A percentile compares a stretch with the other conserved stretches of the same genome.
phyloP scores from a whole-genome alignment of 192 early-diverging fungal species.

The Coemansia sp. region DNA sequence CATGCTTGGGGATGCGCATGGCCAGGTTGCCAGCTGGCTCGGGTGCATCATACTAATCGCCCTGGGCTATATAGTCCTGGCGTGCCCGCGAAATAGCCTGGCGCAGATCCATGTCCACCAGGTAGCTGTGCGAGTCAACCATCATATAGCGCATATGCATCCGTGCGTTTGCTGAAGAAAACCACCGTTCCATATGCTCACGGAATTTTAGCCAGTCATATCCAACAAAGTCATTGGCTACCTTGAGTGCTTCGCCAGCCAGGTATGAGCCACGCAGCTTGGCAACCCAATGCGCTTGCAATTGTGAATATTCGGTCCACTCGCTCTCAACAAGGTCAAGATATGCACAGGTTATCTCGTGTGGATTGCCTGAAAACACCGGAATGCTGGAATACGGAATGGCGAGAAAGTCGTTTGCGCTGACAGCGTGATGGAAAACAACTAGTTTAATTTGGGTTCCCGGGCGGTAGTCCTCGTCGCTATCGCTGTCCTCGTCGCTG shows the following conservation, averaged over 20 bases:
- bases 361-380: not conserved
- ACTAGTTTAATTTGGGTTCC: not conserved
- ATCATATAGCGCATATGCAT: not conserved
- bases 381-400: not conserved
- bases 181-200: not conserved
- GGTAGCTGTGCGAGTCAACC: not conserved
- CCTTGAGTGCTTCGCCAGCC: not conserved
- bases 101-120: not conserved
- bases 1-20: not conserved
- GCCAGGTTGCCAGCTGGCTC: not conserved
- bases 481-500: no score
- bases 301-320: not conserved
- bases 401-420: not conserved
- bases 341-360: not conserved
- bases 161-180: not conserved
- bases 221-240: not conserved
- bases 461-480: not conserved
- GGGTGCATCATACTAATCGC: not conserved
- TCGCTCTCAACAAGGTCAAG: not conserved
- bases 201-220: not conserved
- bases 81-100: not conserved
- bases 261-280: not conserved
- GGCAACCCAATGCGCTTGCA: not conserved
- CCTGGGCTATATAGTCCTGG: not conserved
- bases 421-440: not conserved